A percentile compares a stretch with the other conserved stretches of the same genome.
These are phyloP conservation scores for Fusarium ramigenum DNA, from an alignment of 2,329 filamentous ascomycete species.

Conservation along the genomic window DNA sequence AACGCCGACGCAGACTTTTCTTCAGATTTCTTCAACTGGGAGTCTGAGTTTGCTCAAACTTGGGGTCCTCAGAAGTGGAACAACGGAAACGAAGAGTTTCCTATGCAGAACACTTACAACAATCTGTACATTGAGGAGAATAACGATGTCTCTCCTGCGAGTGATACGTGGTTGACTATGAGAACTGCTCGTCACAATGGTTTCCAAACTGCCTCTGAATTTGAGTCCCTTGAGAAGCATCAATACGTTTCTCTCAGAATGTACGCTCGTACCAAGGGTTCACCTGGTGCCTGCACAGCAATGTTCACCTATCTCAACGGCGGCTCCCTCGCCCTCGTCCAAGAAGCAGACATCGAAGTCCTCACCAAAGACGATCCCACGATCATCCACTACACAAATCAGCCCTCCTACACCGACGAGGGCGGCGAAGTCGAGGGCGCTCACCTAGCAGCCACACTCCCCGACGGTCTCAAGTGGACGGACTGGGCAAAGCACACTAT, in stretches of 20 bases:
- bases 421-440: conserved; percentile 57
- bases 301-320: conserved; percentile 60
- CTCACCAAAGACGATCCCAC: conserved; percentile 55
- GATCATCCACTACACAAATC: conserved; percentile 66
- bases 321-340: conserved; percentile 48
- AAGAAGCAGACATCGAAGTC: conserved; percentile 63
- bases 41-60: conserved; percentile 44
- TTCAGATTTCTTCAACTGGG: conserved; percentile 48
- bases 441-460: conserved; percentile 54
- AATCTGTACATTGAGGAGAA: conserved; percentile 58
- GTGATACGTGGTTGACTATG: conserved; percentile 57
- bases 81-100: conserved; percentile 47
- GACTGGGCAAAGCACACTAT: conserved; percentile 66
- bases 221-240: conserved; percentile 49
- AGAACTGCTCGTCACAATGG: conserved; percentile 53
- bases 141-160: conserved; percentile 39
- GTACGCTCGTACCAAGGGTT: conserved; percentile 57
- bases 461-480: conserved; percentile 55
- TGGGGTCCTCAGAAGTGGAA: conserved; percentile 53
- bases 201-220: conserved; percentile 58
- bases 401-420: conserved; percentile 58
- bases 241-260: conserved; percentile 53
- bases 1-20: conserved; percentile 47
- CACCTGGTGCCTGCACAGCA: conserved; percentile 58
- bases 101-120: conserved; percentile 51